Evolutionary conservation across 2,329 filamentous ascomycete genomes (phyloP).

Genomic region (Achaetomium macrosporum): DNA sequence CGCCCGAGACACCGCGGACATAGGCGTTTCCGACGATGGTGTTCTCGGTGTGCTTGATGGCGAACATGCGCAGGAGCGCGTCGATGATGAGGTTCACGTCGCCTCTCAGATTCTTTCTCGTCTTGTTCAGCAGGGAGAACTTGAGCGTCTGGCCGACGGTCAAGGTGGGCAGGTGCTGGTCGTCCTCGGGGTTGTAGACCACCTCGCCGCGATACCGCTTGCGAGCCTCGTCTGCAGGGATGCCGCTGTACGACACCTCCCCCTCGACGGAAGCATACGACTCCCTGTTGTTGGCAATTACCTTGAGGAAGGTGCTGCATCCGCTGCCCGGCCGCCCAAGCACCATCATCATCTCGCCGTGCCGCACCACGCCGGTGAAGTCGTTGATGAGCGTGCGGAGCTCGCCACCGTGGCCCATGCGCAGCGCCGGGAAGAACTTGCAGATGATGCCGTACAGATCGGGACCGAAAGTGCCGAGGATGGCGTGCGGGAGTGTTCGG

Average conservation of each 20-base stretch:
- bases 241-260: slow-evolving; percentile 52
- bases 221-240: slow-evolving; percentile 53
- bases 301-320: slow-evolving; percentile 37
- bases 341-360: slow-evolving; percentile 53
- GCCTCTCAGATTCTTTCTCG: slow-evolving; percentile 56
- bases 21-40: slow-evolving; percentile 65
- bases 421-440: slow-evolving; percentile 31
- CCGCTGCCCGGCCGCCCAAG: slow-evolving; percentile 52
- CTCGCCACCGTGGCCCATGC: slow-evolving; percentile 13
- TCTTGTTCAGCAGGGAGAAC: slow-evolving; percentile 62
- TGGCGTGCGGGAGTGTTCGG: slow-evolving; percentile 56
- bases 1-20: slow-evolving; percentile 55
- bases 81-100: slow-evolving; percentile 53
- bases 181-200: slow-evolving; percentile 59
- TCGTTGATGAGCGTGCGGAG: slow-evolving; percentile 37
- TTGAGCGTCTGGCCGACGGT: slow-evolving; percentile 61
- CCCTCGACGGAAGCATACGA: slow-evolving; percentile 53
- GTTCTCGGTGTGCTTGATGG: slow-evolving; percentile 58
- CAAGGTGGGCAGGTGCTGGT: slow-evolving; percentile 63
- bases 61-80: slow-evolving; percentile 60
- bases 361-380: slow-evolving; percentile 51
- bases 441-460: slow-evolving; percentile 63
- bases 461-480: slow-evolving; percentile 73
- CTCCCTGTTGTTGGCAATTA: slow-evolving; percentile 49
- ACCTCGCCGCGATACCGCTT: slow-evolving; percentile 31